A percentile compares a stretch with the other conserved stretches of the same genome.
phyloP scores from a whole-genome alignment of 345 rosid genomes.

The Euclidium syriacum region DNA sequence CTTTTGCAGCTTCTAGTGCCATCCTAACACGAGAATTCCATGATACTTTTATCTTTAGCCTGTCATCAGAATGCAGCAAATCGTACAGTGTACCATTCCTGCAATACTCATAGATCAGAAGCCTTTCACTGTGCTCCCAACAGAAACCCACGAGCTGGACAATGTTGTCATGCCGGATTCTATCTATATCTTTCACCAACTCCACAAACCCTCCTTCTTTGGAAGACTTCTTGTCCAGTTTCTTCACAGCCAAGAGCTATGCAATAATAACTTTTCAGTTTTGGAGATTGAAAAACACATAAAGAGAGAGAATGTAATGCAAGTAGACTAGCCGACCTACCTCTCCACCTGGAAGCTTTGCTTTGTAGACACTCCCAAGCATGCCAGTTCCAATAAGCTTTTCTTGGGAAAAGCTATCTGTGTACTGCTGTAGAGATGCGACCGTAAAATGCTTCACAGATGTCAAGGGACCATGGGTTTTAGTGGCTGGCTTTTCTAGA shows the following conservation, averaged over 20 bases:
- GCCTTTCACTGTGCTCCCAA: slow-evolving; percentile 91
- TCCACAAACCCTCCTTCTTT: slow-evolving; percentile 76
- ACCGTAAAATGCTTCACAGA: slow-evolving; percentile 78
- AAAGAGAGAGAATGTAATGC: too few species aligned
- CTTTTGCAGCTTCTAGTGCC: slow-evolving; percentile 95
- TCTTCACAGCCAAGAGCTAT: slow-evolving; percentile 89
- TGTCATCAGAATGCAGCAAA: slow-evolving; percentile 78
- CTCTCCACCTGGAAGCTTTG: slow-evolving; percentile 79
- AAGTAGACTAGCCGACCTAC: too few species aligned
- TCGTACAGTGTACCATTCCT: slow-evolving; percentile 81
- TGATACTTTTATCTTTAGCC: slow-evolving; percentile 50
- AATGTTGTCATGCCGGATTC: slow-evolving; percentile 76
- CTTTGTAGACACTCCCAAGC: slow-evolving; percentile 91
- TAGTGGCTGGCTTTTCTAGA: slow-evolving; percentile 44
- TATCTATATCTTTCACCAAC: slow-evolving; percentile 71
- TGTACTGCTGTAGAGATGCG: slow-evolving; percentile 92
- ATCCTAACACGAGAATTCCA: slow-evolving; percentile 81
- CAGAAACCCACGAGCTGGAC: slow-evolving; percentile 92
- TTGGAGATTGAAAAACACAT: too few species aligned
- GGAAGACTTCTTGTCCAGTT: slow-evolving; percentile 64
- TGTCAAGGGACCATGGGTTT: slow-evolving; percentile 31
- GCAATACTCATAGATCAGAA: slow-evolving; percentile 83
- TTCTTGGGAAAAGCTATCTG: slow-evolving; percentile 94
- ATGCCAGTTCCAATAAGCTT: slow-evolving; percentile 83
- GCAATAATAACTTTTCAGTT: too few species aligned